Conservation (phyloP, 257 asterid species). For the Mitragyna speciosa region DNA sequence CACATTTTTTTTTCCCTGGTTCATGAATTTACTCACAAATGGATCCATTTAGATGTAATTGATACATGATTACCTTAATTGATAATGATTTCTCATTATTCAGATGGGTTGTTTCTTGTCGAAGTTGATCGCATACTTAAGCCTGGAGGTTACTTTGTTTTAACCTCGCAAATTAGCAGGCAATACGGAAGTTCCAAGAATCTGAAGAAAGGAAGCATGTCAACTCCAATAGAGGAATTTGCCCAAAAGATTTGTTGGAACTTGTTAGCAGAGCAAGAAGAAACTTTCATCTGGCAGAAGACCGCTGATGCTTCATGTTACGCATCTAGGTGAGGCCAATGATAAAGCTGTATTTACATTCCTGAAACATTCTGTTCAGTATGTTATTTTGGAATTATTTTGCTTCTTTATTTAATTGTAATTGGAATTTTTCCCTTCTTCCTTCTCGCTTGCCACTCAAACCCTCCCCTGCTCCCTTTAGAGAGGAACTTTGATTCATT, state of each 20-base stretch:
- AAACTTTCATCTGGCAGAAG: constrained; percentile 87
- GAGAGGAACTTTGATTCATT: not conserved
- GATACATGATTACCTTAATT: constrained; percentile 14
- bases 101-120: constrained; percentile 83
- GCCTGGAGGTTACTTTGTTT: constrained; percentile 95
- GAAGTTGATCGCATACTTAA: constrained; percentile 92
- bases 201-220: constrained; percentile 47
- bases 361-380: not conserved
- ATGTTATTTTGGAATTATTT: not conserved
- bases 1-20: not conserved
- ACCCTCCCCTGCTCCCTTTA: not conserved
- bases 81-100: constrained; percentile 31
- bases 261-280: constrained; percentile 76
- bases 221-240: constrained; percentile 65
- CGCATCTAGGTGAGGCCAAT: constrained; percentile 60
- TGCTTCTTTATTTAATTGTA: not conserved
- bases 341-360: not conserved
- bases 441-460: not conserved
- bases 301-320: constrained; percentile 67
- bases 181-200: constrained; percentile 48
- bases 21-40: not conserved
- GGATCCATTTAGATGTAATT: not conserved
- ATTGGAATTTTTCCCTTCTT: not conserved
- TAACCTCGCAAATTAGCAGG: constrained; percentile 72
- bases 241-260: constrained; percentile 74